Evolutionary conservation across 805 yeast species (phyloP).

Genomic region (Vanderwaltozyma polyspora): DNA sequence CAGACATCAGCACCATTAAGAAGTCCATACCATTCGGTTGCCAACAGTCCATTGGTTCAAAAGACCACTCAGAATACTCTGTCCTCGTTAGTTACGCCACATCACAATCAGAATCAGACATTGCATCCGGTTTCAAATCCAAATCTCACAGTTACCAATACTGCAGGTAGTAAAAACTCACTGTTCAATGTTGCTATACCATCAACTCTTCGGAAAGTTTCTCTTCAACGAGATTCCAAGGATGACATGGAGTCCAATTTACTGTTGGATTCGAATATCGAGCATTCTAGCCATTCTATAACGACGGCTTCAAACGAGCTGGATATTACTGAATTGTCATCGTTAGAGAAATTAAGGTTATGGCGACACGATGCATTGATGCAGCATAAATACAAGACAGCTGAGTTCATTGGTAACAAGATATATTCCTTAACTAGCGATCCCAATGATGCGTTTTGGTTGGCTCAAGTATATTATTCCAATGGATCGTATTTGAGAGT

Average conservation of each 20-base stretch:
- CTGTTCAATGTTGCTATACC: slow-evolving; percentile 21
- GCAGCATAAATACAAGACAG: slow-evolving; percentile 86
- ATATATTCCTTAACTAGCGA: slow-evolving; percentile 74
- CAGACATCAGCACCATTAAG: too few relatives aligned
- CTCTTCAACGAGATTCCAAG: slow-evolving; percentile 13
- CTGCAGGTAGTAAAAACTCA: not conserved
- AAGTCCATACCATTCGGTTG: slow-evolving; percentile 8
- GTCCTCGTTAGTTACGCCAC: slow-evolving; percentile 32
- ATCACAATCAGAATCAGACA: slow-evolving; percentile 20
- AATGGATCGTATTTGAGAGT: slow-evolving; percentile 74
- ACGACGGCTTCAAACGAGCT: slow-evolving; percentile 8
- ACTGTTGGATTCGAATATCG: not conserved
- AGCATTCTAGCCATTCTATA: slow-evolving; percentile 3
- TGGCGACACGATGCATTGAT: slow-evolving; percentile 92
- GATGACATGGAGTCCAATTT: not conserved
- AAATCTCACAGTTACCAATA: not conserved
- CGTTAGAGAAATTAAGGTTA: slow-evolving; percentile 71
- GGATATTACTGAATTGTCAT: slow-evolving; percentile 34
- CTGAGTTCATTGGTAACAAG: slow-evolving; percentile 86
- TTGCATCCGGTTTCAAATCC: not conserved
- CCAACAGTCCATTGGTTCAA: slow-evolving; percentile 21
- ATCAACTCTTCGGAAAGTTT: slow-evolving; percentile 22
- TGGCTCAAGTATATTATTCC: slow-evolving; percentile 78
- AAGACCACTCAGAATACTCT: slow-evolving; percentile 6
- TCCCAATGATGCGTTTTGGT: slow-evolving; percentile 92